phyloP scores from a whole-genome alignment of 257 asterid species.

The Gentiana dahurica region DNA sequence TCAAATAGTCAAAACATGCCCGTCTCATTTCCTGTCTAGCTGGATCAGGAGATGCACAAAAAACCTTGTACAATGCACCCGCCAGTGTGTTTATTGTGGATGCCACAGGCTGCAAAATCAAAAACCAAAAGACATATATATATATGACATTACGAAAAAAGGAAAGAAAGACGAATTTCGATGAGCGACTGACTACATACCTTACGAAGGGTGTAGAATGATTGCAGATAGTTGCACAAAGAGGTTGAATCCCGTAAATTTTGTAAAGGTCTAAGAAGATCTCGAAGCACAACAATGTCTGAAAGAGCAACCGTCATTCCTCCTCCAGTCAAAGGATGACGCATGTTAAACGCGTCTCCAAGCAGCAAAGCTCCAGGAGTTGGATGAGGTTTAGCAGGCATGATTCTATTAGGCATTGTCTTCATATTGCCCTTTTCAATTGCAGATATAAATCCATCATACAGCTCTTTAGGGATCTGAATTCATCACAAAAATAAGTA shows the following conservation, averaged over 20 bases:
- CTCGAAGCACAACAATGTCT: conserved; percentile 22
- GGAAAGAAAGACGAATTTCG: background rate
- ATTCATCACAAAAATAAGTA: background rate
- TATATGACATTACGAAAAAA: no score
- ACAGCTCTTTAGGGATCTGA: conserved; percentile 25
- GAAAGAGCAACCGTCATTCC: conserved; percentile 38
- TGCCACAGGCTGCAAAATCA: conserved; percentile 59
- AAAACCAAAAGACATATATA: background rate
- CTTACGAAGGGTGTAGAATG: conserved; percentile 28
- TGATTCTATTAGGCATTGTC: conserved; percentile 32
- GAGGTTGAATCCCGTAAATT: conserved; percentile 13
- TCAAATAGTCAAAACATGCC: conserved; percentile 63
- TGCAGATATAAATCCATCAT: conserved; percentile 20
- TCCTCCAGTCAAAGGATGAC: conserved; percentile 33
- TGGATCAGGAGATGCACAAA: conserved; percentile 61
- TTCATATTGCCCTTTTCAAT: conserved; percentile 22
- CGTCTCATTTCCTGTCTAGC: conserved; percentile 61
- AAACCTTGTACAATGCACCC: conserved; percentile 59
- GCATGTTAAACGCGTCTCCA: conserved; percentile 37
- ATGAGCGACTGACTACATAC: background rate
- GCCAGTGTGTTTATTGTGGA: conserved; percentile 80
- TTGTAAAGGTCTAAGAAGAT: conserved; percentile 20
- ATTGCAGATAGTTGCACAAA: conserved; percentile 20
- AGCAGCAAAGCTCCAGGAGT: conserved; percentile 27
- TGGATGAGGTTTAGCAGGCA: conserved; percentile 33